Base-by-base conservation (phyloP, 2,329 filamentous ascomycete genomes). In the Trichoderma lentiforme region DNA sequence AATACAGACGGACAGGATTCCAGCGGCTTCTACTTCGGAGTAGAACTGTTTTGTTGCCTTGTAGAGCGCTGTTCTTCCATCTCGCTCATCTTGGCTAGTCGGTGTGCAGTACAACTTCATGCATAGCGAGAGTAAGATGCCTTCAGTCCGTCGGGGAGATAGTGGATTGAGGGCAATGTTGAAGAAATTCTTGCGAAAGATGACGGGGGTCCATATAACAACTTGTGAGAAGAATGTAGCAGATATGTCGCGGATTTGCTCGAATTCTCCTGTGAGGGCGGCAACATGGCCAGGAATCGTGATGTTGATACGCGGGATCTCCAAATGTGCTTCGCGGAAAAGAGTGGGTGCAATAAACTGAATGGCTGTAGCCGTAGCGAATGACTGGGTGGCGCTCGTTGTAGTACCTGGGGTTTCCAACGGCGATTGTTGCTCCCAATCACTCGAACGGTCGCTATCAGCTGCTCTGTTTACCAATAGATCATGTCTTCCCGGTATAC, bases 51-150 rank as follows among this genome's bases (percentile, higher is more conserved):
- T 65, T 18, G 28, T 36, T 26, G 36, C 28, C 43, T n/a, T 65
- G 9, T 65, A 65, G 1, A 56, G 63, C 8, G 63, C 28, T 24
- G 28, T 65, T 34, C 28, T 65, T 14, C 63, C 63, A 26, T 36
- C 30, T 9, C 24, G 28, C 8, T 36, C 28, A 14, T 56, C 30
- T 26, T 9, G 14, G 5, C 43, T 11, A 3, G 63, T 21, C 18
- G 63, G n/a, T 18, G 43, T 56, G 6, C 63, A 65, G 30, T 65
- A 65, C 6, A 65, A 9, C n/a, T 65, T 65, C 63, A 65, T 65
- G 18, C 63, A 65, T 24, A 65, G 24, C 15, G 43, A 65, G 43
- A 65, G 14, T 5, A 65, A 9, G 15, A 65, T 24, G 12, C 63
- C 63, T 36, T 65, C 63, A 65, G 11, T 26, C n/a, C 63, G 39